Evolutionary conservation across 2,329 filamentous ascomycete genomes (phyloP), one percentile per base, ranked within the genome.

Genomic region (Aspergillus viridinutans): DNA sequence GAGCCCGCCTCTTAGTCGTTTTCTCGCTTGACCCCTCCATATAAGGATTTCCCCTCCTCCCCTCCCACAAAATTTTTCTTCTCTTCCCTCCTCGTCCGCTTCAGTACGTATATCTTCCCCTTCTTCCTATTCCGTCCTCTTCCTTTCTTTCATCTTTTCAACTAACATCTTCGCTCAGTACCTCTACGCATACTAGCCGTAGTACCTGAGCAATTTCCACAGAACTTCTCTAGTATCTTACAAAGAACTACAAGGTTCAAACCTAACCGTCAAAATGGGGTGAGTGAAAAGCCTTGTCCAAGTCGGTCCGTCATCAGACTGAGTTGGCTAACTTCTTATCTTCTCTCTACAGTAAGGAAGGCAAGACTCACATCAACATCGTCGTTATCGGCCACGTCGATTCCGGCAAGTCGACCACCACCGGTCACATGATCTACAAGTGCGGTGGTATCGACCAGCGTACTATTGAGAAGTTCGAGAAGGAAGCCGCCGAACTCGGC

Each of bases 401-500:
- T 84, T 96, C 92, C 81, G 93, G 92, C 84, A 97, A 97, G 89
- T 96, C 92, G 72, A 97, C 92, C 80, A 97, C 92, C 81, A 90
- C 88, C 72, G 87, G 88, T 81, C 88, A 93, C 85, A 88, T 99
- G 88, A 97, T 99, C 90, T 97, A 97, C 92, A 93, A 99, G 90
- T 97, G 94, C 86, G 94, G 94, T 89, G 94, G 94, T 91, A 99
- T 97, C 78, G 94, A 99, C 90, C 92, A 93, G 87, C 93, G 94
- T 92, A 97, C 93, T 82, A 99, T 99, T 80, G 94, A 99, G 90
- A 99, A 99, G 90, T 99, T 99, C 88, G 94, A 99, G 92, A 99
- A 99, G 92, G 93, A 97, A 92, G 94, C 94, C 77, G 92, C 92
- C 81, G 92, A 97, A 82, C 86, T 97, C 79, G 94, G 94, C 80